Evolutionary conservation across 345 rosid species (phyloP).

Genomic region (Noccaea caerulescens): DNA sequence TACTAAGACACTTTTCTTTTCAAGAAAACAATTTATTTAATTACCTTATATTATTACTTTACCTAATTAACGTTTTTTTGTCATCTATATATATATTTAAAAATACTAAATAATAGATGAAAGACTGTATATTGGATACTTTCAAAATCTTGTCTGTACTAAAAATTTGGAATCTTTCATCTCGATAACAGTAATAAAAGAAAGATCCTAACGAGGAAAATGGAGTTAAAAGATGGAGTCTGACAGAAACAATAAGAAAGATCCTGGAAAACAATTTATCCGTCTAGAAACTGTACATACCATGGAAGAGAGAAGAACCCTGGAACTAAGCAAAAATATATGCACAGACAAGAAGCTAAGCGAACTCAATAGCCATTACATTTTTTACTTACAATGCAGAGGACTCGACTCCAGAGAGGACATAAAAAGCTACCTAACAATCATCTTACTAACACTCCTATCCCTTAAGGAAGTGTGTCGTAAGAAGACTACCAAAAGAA

Average conservation of each 20-base stretch:
- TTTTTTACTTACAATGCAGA: slow-evolving; percentile 37
- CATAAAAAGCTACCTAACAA: slow-evolving; percentile 25
- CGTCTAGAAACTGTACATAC: slow-evolving; percentile 37
- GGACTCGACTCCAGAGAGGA: slow-evolving; percentile 19
- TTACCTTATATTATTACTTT: no score
- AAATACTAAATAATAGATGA: no score
- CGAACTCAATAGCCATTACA: not conserved
- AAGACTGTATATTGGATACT: no score
- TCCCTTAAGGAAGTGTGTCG: slow-evolving; percentile 28
- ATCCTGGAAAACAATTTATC: slow-evolving; percentile 26
- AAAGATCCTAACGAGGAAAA: slow-evolving; percentile 1
- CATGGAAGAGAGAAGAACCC: slow-evolving; percentile 16
- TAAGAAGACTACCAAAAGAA: slow-evolving; percentile 56
- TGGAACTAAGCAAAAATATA: slow-evolving; percentile 21
- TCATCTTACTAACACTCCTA: slow-evolving; percentile 34
- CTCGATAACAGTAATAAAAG: not conserved
- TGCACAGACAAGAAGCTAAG: slow-evolving; percentile 37
- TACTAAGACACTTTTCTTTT: no score
- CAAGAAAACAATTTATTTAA: no score
- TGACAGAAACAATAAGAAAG: not conserved
- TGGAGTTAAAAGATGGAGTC: slow-evolving; percentile 7
- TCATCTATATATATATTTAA: no score
- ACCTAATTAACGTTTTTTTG: no score
- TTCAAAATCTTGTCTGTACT: no score
- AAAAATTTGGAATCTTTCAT: slow-evolving; percentile 1